These are phyloP conservation scores for Thalassiosira mediterranea DNA, from an alignment of 352 stramenopile species.

Conservation along the genomic window DNA sequence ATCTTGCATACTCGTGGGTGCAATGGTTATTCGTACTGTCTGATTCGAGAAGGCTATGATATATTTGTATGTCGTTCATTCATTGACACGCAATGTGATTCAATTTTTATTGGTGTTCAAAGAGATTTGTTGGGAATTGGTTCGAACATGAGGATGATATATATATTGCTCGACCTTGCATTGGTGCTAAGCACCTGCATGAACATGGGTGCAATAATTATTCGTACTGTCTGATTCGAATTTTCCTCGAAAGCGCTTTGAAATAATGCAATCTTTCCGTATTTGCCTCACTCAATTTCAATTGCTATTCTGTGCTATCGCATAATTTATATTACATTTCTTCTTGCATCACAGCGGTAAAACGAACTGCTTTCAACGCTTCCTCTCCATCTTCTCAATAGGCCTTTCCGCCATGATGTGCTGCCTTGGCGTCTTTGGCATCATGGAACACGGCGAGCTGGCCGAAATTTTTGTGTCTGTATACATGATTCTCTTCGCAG, in stretches of 20 bases:
- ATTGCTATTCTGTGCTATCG: conserved; percentile 1
- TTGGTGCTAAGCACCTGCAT: conserved; percentile 10
- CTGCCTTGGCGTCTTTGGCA: conserved; percentile 69
- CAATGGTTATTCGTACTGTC: conserved; percentile 56
- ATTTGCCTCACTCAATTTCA: not conserved
- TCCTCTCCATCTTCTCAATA: conserved; percentile 73
- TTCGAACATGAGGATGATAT: conserved; percentile 51
- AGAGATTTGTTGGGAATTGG: too few relatives aligned
- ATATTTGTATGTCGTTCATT: too few relatives aligned
- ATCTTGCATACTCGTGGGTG: conserved; percentile 32
- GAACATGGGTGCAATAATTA: conserved; percentile 46
- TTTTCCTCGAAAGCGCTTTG: not conserved
- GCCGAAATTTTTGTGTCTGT: conserved; percentile 73
- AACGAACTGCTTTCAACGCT: conserved; percentile 45
- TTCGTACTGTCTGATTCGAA: conserved; percentile 61
- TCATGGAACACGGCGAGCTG: conserved; percentile 68
- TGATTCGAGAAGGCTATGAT: too few relatives aligned
- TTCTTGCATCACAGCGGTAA: conserved; percentile 29
- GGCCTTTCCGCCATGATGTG: conserved; percentile 76
- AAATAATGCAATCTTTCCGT: not conserved
- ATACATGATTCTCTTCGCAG: conserved; percentile 84
- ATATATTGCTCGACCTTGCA: conserved; percentile 35
- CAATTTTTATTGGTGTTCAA: too few relatives aligned
- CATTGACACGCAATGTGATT: too few relatives aligned
- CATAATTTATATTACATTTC: not conserved